Percentiles rank a stretch among this genome's conserved stretches.
Evolutionary conservation across 306 rosid species (phyloP).

Genomic region (Crotalaria pallida): DNA sequence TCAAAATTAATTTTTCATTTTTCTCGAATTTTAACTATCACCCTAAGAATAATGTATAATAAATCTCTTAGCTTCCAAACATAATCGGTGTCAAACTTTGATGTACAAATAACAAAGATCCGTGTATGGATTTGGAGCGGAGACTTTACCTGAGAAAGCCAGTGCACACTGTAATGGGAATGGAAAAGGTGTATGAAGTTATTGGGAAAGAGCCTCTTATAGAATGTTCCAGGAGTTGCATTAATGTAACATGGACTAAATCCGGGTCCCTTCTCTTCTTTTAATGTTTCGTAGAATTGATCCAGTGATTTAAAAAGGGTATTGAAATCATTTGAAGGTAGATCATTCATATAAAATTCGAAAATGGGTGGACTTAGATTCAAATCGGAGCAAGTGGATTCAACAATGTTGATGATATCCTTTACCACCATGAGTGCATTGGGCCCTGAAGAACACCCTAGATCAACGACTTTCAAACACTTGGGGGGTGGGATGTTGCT

Average conservation of each 20-base stretch:
- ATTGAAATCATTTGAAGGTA: slow-evolving; percentile 24
- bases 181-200: slow-evolving; percentile 37
- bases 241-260: slow-evolving; percentile 30
- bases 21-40: no score
- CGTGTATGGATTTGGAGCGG: background rate
- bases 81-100: no score
- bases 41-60: no score
- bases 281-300: slow-evolving; percentile 16
- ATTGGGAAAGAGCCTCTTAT: slow-evolving; percentile 49
- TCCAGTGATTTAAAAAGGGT: slow-evolving; percentile 32
- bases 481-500: background rate
- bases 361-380: background rate
- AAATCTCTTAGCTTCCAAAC: no score
- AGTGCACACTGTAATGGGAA: slow-evolving; percentile 38
- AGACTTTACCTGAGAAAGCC: slow-evolving; percentile 39
- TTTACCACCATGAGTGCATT: slow-evolving; percentile 5
- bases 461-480: slow-evolving; percentile 36
- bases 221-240: slow-evolving; percentile 47
- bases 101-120: no score
- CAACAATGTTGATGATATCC: background rate
- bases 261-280: background rate
- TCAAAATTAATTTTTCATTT: no score
- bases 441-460: slow-evolving; percentile 47
- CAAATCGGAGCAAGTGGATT: background rate
- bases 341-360: slow-evolving; percentile 25